Base-by-base conservation (phyloP, 306 rosid species). In the Cercis canadensis region DNA sequence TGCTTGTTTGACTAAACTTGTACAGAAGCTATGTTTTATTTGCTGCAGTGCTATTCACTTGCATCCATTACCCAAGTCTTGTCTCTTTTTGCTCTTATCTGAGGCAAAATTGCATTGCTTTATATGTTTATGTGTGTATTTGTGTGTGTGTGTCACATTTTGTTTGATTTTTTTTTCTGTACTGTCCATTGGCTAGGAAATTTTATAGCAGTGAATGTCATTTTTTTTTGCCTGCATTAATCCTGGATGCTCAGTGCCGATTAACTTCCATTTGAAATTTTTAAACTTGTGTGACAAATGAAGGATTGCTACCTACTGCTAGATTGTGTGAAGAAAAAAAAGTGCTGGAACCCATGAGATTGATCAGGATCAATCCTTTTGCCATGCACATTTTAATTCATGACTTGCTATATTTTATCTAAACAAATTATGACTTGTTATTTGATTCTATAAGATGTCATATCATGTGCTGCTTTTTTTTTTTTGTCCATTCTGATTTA, bases 21-120 rank as follows among this genome's bases (percentile, higher is more conserved):
- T 63, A 34, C 32, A 11, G 56, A 37, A 53, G 63, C 43, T 15
- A 61, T 11, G 13, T 62, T 55, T n/a, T 65, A 34, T 8, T 7
- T 73, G 69, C 41, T 47, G n/a, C 18, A 9, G 41, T 59, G 67
- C 34, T 73, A 68, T 63, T 17, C 43, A 33, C 12, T n/a, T 69
- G 70, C 16, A 68, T 64, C 15, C 44, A 10, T 62, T 68, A 7
- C 8, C 36, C 5, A 11, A 41, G 8, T 14, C 55, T 7, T 50
- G 39, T 75, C 13, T 24, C 29, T 24, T 24, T 24, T 46, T 17
- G n/a, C 18, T 36, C 19, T 54, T 55, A 29, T 21, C 21, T 3
- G 29, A 24, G 29, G 29, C 29, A 24, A 24, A 24, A 24, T 24
- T 24, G 29, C 29, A 24, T 24, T 24, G 29, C 29, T 24, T 24